Percentiles rank a stretch among this genome's conserved stretches.
Conservation (phyloP, 2,329 filamentous ascomycete species). For the Plenodomus biglobosus region DNA sequence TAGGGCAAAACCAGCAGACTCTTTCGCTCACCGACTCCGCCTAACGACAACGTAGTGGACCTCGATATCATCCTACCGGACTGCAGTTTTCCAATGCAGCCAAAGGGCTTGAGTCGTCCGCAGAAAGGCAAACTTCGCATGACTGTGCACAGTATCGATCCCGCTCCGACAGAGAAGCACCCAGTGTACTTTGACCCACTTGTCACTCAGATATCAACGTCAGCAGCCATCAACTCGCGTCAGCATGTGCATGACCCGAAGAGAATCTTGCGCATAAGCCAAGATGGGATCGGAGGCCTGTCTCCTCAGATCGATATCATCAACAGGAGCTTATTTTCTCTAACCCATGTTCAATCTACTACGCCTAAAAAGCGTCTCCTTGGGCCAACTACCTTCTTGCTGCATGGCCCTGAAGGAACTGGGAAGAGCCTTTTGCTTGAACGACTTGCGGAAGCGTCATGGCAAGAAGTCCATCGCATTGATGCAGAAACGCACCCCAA, state of each 20-base stretch:
- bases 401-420: constrained; percentile 81
- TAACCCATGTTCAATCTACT: constrained; percentile 20
- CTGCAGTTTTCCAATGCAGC: constrained; percentile 65
- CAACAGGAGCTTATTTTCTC: constrained; percentile 62
- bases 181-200: constrained; percentile 36
- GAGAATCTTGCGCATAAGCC: constrained; percentile 32
- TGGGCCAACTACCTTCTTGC: constrained; percentile 61
- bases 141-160: constrained; percentile 58
- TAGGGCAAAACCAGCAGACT: constrained; percentile 13
- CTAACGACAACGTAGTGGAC: constrained; percentile 49
- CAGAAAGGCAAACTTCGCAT: constrained; percentile 61
- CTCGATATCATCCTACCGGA: constrained; percentile 71
- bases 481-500: constrained; percentile 50
- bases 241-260: constrained; percentile 12
- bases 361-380: constrained; percentile 31
- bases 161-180: constrained; percentile 27
- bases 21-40: neutral
- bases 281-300: constrained; percentile 67
- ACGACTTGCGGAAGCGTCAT: constrained; percentile 64
- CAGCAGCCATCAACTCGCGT: constrained; percentile 12
- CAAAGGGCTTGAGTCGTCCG: constrained; percentile 51
- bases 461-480: constrained; percentile 69
- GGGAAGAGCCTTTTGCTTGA: constrained; percentile 78
- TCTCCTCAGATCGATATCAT: constrained; percentile 64
- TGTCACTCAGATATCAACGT: constrained; percentile 22